These are phyloP conservation scores for Trichosporon sp. DNA, from an alignment of 1,284 basidiomycete species.

Conservation along the genomic window DNA sequence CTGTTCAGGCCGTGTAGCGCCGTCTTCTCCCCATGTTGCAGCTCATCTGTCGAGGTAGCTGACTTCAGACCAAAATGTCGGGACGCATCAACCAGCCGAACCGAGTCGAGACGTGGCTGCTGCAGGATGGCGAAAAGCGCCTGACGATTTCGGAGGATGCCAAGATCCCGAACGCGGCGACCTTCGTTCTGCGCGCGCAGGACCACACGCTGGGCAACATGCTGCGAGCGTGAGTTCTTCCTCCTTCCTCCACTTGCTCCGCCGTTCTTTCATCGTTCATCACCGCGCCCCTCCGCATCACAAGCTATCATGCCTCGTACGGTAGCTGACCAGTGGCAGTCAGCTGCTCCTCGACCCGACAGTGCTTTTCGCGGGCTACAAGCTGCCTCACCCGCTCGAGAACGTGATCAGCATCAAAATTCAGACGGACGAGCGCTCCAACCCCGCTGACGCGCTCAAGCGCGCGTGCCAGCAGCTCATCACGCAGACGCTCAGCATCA, in stretches of 20 bases:
- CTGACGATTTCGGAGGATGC: conserved; percentile 91
- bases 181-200: conserved; percentile 88
- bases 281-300: too few species aligned
- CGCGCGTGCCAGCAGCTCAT: conserved; percentile 80
- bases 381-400: conserved; percentile 92
- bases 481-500: conserved; percentile 58
- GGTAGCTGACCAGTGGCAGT: conserved; percentile 50
- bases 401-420: conserved; percentile 91
- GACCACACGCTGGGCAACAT: conserved; percentile 97
- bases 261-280: not conserved
- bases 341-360: conserved; percentile 80
- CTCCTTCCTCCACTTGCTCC: not conserved
- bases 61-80: conserved; percentile 17
- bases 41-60: not conserved
- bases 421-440: conserved; percentile 83
- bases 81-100: conserved; percentile 81
- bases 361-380: conserved; percentile 94
- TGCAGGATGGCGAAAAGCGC: conserved; percentile 85
- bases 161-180: conserved; percentile 94
- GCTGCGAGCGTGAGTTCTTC: conserved; percentile 73
- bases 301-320: not conserved
- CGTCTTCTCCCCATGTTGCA: not conserved
- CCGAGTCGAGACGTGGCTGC: conserved; percentile 73
- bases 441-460: conserved; percentile 79
- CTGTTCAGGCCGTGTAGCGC: too few species aligned